A percentile compares a stretch with the other conserved stretches of the same genome.
These are phyloP conservation scores for Eucalyptus erythrocorys DNA, from an alignment of 345 rosid species.

Conservation along the genomic window DNA sequence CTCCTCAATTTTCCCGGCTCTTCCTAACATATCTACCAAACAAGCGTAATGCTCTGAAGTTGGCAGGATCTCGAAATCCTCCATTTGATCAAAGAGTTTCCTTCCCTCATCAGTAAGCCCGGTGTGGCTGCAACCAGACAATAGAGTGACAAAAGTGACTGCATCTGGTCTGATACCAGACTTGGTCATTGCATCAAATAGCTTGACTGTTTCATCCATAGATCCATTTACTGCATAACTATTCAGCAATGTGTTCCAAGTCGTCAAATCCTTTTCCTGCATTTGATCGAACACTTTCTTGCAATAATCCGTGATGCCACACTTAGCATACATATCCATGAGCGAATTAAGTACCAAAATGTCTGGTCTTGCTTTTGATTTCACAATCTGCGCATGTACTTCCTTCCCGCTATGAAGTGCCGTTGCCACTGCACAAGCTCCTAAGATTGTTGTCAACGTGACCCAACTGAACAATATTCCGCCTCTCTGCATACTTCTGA, in stretches of 20 bases:
- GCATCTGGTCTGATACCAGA: conserved; percentile 42
- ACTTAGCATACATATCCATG: conserved; percentile 74
- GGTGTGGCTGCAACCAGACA: conserved; percentile 63
- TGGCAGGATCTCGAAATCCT: conserved; percentile 35
- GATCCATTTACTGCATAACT: conserved; percentile 75
- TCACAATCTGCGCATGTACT: conserved; percentile 33
- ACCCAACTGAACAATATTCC: conserved; percentile 49
- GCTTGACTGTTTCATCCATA: conserved; percentile 35
- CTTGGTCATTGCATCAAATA: conserved; percentile 40
- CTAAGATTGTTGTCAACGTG: conserved; percentile 60
- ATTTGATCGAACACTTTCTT: conserved; percentile 41
- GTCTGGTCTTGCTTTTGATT: conserved; percentile 33
- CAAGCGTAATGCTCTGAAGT: conserved; percentile 71
- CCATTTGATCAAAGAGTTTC: conserved; percentile 38
- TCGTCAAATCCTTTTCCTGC: conserved; percentile 43
- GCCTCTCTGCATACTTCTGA: conserved; percentile 53
- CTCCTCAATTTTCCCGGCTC: conserved; percentile 55
- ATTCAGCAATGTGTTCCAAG: conserved; percentile 67
- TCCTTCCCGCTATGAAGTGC: conserved; percentile 51
- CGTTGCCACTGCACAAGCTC: conserved; percentile 58
- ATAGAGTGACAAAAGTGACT: conserved; percentile 43
- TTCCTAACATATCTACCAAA: conserved; percentile 68
- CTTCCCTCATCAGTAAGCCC: conserved; percentile 47
- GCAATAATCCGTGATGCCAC: conserved; percentile 49
- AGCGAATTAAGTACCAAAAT: conserved; percentile 55